Percentiles rank a stretch among this genome's conserved stretches.
Evolutionary conservation across 352 stramenopile species (phyloP).

Genomic region (Phytophthora pistaciae): DNA sequence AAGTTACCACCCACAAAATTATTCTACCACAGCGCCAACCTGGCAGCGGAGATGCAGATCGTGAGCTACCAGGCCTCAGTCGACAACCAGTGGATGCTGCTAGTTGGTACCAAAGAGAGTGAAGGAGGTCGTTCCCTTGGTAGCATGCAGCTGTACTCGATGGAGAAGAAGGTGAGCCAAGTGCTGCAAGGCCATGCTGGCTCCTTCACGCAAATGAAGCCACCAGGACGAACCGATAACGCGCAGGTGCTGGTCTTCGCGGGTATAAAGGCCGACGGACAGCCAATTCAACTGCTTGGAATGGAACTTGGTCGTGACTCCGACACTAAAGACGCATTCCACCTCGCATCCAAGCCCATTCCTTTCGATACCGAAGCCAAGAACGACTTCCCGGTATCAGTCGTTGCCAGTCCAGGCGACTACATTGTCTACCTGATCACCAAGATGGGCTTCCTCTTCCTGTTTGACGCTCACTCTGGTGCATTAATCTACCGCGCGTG

Average conservation of each 20-base stretch:
- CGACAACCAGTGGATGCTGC: constrained; percentile 98
- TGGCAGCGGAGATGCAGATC: constrained; percentile 95
- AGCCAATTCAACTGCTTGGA: constrained; percentile 89
- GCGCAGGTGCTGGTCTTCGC: constrained; percentile 84
- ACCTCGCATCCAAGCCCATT: constrained; percentile 92
- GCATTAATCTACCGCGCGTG: constrained; percentile 97
- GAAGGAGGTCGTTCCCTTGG: constrained; percentile 91
- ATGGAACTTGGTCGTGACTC: constrained; percentile 98
- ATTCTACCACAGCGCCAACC: constrained; percentile 96
- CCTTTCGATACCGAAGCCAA: constrained; percentile 92
- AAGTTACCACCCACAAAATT: constrained; percentile 93
- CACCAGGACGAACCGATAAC: constrained; percentile 91
- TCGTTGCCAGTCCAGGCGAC: constrained; percentile 90
- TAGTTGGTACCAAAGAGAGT: constrained; percentile 96
- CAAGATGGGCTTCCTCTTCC: constrained; percentile 99
- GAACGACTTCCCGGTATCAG: constrained; percentile 97
- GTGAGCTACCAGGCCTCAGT: constrained; percentile 98
- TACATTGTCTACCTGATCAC: constrained; percentile 98
- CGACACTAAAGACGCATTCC: constrained; percentile 93
- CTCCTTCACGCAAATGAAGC: constrained; percentile 96
- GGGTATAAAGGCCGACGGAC: constrained; percentile 76
- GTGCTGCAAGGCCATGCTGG: constrained; percentile 96
- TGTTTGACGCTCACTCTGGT: constrained; percentile 98
- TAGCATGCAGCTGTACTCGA: constrained; percentile 98
- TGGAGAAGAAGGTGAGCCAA: constrained; percentile 98